Conservation (phyloP, 305 asterid species). For the Solanum hybrid region DNA sequence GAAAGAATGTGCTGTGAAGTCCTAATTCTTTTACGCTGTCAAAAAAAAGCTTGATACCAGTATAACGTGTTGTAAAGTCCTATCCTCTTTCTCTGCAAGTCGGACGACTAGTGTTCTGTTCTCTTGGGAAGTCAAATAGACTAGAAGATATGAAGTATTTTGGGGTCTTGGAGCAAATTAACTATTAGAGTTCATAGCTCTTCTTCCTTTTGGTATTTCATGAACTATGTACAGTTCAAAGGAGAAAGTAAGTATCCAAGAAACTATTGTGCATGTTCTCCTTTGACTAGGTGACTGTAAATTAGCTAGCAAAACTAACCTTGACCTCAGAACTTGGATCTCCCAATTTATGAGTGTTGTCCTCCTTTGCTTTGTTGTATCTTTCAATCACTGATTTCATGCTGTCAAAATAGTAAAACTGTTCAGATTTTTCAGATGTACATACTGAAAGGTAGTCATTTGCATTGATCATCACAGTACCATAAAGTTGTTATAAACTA, state of each 20-base stretch:
- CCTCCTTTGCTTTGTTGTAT: slow-evolving; percentile 27
- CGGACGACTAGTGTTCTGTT: not conserved
- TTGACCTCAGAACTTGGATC: slow-evolving; percentile 28
- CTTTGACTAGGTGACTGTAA: not conserved
- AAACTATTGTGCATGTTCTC: not conserved
- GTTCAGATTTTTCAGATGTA: not conserved
- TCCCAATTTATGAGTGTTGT: slow-evolving; percentile 12
- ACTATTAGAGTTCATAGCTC: too few relatives aligned
- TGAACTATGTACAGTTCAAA: not conserved
- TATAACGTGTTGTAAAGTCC: not conserved
- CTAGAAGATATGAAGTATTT: not conserved
- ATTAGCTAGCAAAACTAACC: slow-evolving; percentile 17
- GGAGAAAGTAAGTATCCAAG: not conserved
- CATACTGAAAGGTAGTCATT: not conserved
- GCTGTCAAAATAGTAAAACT: slow-evolving; percentile 13
- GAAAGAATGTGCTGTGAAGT: not conserved
- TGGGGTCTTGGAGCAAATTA: too few relatives aligned
- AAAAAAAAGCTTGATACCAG: not conserved
- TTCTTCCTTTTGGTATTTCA: not conserved
- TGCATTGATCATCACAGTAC: not conserved
- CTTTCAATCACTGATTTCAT: slow-evolving; percentile 31
- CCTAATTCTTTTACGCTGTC: not conserved
- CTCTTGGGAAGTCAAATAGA: not conserved
- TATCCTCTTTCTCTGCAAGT: not conserved
- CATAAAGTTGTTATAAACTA: not conserved